A percentile compares a stretch with the other conserved stretches of the same genome.
Conservation (phyloP, 345 rosid genomes). For the Iberis pinnata region DNA sequence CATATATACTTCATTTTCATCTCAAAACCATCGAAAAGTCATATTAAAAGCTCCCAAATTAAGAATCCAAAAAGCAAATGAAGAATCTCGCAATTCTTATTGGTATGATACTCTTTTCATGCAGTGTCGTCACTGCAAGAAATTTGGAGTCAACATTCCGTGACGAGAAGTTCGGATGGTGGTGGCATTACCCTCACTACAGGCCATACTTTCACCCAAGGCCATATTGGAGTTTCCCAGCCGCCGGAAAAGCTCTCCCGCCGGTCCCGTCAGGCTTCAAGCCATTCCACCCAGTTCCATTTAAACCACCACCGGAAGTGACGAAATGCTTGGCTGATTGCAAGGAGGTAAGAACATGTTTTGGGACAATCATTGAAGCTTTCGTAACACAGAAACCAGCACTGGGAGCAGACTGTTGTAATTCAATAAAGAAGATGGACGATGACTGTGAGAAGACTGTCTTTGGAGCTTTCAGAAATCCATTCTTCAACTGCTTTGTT, state of each 20-base stretch:
- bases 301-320: slow-evolving; percentile 28
- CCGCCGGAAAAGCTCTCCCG: slow-evolving; percentile 20
- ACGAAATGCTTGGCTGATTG: slow-evolving; percentile 26
- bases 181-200: slow-evolving; percentile 26
- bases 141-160: not conserved
- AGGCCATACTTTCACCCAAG: slow-evolving; percentile 13
- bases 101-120: slow-evolving; percentile 14
- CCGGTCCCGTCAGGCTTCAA: slow-evolving; percentile 21
- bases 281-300: slow-evolving; percentile 15
- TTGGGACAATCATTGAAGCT: slow-evolving; percentile 13
- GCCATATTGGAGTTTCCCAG: slow-evolving; percentile 24
- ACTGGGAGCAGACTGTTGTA: not conserved
- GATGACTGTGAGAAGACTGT: slow-evolving; percentile 6
- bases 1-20: too few relatives aligned
- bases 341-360: slow-evolving; percentile 26
- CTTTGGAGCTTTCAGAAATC: slow-evolving; percentile 6
- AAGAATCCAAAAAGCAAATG: slow-evolving; percentile 1
- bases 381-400: not conserved
- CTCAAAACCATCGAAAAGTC: too few relatives aligned
- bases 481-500: not conserved
- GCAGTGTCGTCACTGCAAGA: slow-evolving; percentile 7
- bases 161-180: slow-evolving; percentile 10
- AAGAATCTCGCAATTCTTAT: slow-evolving; percentile 11
- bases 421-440: not conserved
- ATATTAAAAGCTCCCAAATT: too few relatives aligned